phyloP scores from a whole-genome alignment of 2,329 filamentous ascomycete species.

The Sporothrix mexicana region DNA sequence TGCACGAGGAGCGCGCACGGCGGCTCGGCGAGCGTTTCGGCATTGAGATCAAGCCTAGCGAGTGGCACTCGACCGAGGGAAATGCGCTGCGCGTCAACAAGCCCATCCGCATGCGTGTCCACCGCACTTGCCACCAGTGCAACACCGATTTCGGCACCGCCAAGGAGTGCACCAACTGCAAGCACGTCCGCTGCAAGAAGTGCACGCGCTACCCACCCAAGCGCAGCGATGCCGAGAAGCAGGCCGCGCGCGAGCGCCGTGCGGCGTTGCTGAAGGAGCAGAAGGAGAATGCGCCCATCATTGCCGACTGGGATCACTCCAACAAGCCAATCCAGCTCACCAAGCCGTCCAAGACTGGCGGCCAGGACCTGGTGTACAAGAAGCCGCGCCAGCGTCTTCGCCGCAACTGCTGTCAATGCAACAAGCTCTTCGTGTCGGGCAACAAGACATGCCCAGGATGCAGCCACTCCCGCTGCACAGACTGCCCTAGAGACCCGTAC shows the following conservation, averaged over 20 bases:
- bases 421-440: constrained; percentile 63
- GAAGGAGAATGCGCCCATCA: constrained; percentile 61
- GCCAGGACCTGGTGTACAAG: constrained; percentile 74
- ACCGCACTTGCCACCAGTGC: constrained; percentile 82
- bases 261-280: constrained; percentile 59
- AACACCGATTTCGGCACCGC: constrained; percentile 73
- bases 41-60: constrained; percentile 59
- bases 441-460: constrained; percentile 71
- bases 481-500: constrained; percentile 80
- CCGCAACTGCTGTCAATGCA: constrained; percentile 77
- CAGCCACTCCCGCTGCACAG: constrained; percentile 75
- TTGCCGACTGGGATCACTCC: constrained; percentile 56
- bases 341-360: constrained; percentile 68
- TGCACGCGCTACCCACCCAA: constrained; percentile 77
- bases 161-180: constrained; percentile 76
- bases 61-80: constrained; percentile 60
- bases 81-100: constrained; percentile 71
- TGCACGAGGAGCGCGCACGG: constrained; percentile 63
- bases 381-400: constrained; percentile 74
- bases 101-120: constrained; percentile 77
- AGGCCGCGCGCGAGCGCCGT: constrained; percentile 58
- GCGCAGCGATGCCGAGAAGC: constrained; percentile 61
- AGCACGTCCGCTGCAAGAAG: constrained; percentile 79
- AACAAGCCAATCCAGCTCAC: constrained; percentile 60
- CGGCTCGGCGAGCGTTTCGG: constrained; percentile 62